These are phyloP conservation scores for Inga leiocalycina DNA, from an alignment of 306 rosid species.

Conservation along the genomic window DNA sequence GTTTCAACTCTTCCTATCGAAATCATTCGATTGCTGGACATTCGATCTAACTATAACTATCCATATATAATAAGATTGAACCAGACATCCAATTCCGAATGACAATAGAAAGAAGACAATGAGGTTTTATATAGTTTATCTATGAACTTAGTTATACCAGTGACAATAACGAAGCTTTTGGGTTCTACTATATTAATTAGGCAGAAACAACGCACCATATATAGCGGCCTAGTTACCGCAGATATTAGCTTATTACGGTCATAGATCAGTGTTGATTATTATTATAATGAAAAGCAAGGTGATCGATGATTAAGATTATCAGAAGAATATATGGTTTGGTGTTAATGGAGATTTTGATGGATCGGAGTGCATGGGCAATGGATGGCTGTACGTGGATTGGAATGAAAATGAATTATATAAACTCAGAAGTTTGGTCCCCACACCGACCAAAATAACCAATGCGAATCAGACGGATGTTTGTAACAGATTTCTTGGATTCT, in stretches of 20 bases:
- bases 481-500: conserved; percentile 49
- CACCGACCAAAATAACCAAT: conserved; percentile 93
- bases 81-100: background rate
- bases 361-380: conserved; percentile 58
- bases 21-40: background rate
- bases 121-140: background rate
- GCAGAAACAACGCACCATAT: background rate
- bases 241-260: background rate
- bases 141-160: background rate
- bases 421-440: conserved; percentile 43
- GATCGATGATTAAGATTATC: no score
- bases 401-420: conserved; percentile 15
- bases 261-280: background rate
- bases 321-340: background rate
- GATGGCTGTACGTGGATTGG: conserved; percentile 48
- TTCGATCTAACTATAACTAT: background rate
- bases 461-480: conserved; percentile 77
- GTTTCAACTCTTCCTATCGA: background rate
- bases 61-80: background rate
- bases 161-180: background rate
- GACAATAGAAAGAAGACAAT: background rate
- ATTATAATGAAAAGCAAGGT: background rate
- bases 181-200: background rate
- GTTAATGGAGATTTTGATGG: conserved; percentile 46
- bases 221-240: background rate